Evolutionary conservation across 73 alveolate genomes (phyloP).

Genomic region (Paramecium biaurelia): DNA sequence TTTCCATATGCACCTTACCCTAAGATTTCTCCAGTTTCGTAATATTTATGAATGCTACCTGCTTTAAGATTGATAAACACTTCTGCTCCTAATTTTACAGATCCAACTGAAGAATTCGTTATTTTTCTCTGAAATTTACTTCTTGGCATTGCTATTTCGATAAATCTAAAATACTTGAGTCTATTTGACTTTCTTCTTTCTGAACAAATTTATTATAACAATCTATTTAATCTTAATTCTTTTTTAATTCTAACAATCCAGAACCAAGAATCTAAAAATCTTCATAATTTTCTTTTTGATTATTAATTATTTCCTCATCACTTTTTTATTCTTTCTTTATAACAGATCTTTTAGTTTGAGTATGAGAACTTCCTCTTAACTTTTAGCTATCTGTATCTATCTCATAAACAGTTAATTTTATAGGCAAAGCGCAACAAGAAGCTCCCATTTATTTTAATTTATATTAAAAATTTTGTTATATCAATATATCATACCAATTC

Average conservation of each 20-base stretch:
- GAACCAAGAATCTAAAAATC: background rate
- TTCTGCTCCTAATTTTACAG: conserved; percentile 36
- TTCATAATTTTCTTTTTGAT: background rate
- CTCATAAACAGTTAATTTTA: background rate
- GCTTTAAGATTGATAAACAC: conserved; percentile 10
- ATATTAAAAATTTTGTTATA: background rate
- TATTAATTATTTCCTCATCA: background rate
- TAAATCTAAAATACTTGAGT: background rate
- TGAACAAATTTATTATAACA: background rate
- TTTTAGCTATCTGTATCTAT: background rate
- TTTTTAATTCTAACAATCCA: background rate
- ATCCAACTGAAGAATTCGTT: background rate
- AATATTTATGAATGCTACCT: conserved; percentile 47
- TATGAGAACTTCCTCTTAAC: background rate
- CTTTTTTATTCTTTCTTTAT: background rate
- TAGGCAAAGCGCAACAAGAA: background rate
- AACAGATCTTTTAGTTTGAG: background rate
- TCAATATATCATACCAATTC: background rate
- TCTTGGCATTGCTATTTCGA: background rate
- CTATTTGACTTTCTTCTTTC: background rate
- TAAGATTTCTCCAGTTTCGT: background rate
- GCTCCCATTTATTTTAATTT: conserved; percentile 20
- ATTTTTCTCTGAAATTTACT: background rate
- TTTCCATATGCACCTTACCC: conserved; percentile 51
- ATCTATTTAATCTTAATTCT: background rate